Base-by-base conservation (phyloP, 2,329 filamentous ascomycete species). In the Hypocrella siamensis region DNA sequence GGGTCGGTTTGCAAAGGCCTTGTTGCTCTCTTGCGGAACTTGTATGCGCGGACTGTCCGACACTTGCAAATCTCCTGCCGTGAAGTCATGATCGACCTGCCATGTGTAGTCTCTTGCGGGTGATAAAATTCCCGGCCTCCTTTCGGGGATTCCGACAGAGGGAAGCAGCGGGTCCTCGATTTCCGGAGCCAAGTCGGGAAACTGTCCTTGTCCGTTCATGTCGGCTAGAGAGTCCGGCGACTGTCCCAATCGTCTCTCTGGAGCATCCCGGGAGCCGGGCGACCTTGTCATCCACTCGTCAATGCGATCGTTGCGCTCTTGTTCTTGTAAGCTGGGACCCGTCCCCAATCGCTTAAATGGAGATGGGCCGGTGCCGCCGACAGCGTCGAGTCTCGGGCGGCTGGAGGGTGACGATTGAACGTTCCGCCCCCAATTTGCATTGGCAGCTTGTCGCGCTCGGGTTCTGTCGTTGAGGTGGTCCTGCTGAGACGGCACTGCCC, bases 11-110 rank as follows among this genome's bases (percentile, higher is more conserved):
- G 46, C 53, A 34, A 56, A 56, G 2, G 51, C 57, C 19, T 51
- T 47, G 19, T 49, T 47, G 24, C 42, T 46, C 17, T 34, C 25
- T 8, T 19, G 27, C 14, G 41, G 48, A 16, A 59, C 48, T 18
- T 47, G 53, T 31, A 72, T 57, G 19, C 64, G 61, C n/a, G 68
- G 68, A 38, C 67, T 73, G 38, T 65, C 56, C 0, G 69, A 73
- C 21, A 67, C 44, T 35, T 71, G 66, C 25, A 72, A 36, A 35
- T 72, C 67, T 26, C 60, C 58, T 9, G 61, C 67, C 1, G 69
- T 72, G 39, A 74, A 71, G 33, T 74, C 69, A 5, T 62, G 60
- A 21, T 73, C 68, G 6, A 70, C 47, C 34, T 71, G 53, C 68
- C 67, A 74, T 6, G 59, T 62, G 35, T 61, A 67, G 40, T 60